Evolutionary conservation across 2,329 filamentous ascomycete species (phyloP).

Genomic region (Aspergillus proliferans): DNA sequence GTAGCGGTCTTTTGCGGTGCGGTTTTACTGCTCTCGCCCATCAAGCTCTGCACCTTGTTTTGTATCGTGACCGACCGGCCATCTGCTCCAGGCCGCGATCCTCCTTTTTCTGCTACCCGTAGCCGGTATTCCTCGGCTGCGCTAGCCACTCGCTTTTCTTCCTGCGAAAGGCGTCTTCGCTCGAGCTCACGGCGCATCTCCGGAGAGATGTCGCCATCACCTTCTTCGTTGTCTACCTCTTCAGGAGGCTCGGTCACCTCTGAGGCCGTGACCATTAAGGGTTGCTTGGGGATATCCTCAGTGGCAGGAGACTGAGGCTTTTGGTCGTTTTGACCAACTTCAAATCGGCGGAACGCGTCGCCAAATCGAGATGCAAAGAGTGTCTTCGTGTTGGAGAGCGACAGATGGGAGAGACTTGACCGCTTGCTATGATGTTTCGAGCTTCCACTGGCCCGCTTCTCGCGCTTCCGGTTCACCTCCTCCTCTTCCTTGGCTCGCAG

Average conservation of each 20-base stretch:
- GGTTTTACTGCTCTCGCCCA: constrained; percentile 66
- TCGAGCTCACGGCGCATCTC: constrained; percentile 89
- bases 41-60: constrained; percentile 76
- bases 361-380: constrained; percentile 85
- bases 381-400: constrained; percentile 68
- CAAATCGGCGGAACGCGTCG: constrained; percentile 89
- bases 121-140: constrained; percentile 84
- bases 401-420: constrained; percentile 62
- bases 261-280: constrained; percentile 69
- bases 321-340: constrained; percentile 47
- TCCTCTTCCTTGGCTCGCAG: constrained; percentile 67
- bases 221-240: constrained; percentile 61
- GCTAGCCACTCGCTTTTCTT: constrained; percentile 82
- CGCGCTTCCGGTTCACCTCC: constrained; percentile 52
- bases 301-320: constrained; percentile 35
- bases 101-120: constrained; percentile 59
- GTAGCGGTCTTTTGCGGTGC: constrained; percentile 65
- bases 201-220: constrained; percentile 68
- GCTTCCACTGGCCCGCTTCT: constrained; percentile 52
- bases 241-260: constrained; percentile 64
- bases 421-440: constrained; percentile 60
- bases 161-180: constrained; percentile 69
- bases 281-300: constrained; percentile 37
- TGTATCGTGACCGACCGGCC: constrained; percentile 77
- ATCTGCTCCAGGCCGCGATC: constrained; percentile 43